Percentiles rank a stretch among this genome's conserved stretches.
Conservation (phyloP, 2,329 filamentous ascomycete species). For the Neonectria hederae region DNA sequence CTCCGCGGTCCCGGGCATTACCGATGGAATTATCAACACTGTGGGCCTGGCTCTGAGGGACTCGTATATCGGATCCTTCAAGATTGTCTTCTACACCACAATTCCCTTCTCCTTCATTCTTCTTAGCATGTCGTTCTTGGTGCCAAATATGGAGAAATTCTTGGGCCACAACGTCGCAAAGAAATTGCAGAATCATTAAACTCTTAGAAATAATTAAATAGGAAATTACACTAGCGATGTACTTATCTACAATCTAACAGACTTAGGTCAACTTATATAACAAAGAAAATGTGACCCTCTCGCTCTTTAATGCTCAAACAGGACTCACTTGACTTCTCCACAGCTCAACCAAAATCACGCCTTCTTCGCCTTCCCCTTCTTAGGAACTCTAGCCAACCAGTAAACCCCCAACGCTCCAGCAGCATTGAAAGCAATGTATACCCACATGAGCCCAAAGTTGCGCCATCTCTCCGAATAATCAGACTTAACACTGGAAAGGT, state of each 20-base stretch:
- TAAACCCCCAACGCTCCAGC: conserved; percentile 64
- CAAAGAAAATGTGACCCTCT: not conserved
- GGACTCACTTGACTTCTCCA: not conserved
- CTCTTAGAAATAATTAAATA: not conserved
- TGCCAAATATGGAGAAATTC: conserved; percentile 55
- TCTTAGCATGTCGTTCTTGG: conserved; percentile 49
- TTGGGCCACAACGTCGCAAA: conserved; percentile 56
- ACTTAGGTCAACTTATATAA: not conserved
- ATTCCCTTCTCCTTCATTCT: conserved; percentile 53
- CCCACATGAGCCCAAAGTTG: conserved; percentile 72
- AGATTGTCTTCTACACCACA: conserved; percentile 52
- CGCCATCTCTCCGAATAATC: conserved; percentile 71
- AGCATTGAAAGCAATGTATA: conserved; percentile 68
- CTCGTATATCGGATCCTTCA: conserved; percentile 54
- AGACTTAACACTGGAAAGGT: conserved; percentile 58
- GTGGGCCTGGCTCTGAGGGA: conserved; percentile 47
- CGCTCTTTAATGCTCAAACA: not conserved
- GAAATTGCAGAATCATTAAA: conserved; percentile 47
- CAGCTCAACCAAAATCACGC: not conserved
- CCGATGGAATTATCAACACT: conserved; percentile 42
- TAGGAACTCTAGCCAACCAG: conserved; percentile 62
- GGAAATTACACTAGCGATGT: not conserved
- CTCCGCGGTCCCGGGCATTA: conserved; percentile 48
- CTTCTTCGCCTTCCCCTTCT: conserved; percentile 47
- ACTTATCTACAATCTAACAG: not conserved